Conservation (phyloP, 2,329 filamentous ascomycete genomes). For the Scedosporium dehoogii region DNA sequence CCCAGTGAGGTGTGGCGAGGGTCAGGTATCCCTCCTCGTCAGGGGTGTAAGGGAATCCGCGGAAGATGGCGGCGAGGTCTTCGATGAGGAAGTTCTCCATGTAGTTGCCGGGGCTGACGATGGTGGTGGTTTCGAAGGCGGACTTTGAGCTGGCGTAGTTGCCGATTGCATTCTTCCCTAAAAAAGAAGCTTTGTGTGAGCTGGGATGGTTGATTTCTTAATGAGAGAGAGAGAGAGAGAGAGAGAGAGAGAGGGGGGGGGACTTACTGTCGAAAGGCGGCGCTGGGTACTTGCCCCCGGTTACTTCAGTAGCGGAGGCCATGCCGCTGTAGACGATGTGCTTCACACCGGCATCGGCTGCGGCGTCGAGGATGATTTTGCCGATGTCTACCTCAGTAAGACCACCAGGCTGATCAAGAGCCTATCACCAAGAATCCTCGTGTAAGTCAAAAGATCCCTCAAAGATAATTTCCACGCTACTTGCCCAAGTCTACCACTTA, state of each 20-base stretch:
- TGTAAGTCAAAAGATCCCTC: too few species aligned
- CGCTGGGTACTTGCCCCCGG: conserved; percentile 20
- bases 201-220: neutral
- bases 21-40: conserved; percentile 26
- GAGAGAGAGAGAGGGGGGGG: neutral
- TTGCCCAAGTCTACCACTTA: conserved; percentile 8
- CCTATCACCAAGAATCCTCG: conserved; percentile 11
- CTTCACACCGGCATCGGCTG: conserved; percentile 20
- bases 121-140: conserved; percentile 23
- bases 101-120: conserved; percentile 30
- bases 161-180: conserved; percentile 28
- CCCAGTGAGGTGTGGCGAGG: conserved; percentile 26
- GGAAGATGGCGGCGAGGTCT: conserved; percentile 23
- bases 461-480: neutral
- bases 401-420: conserved; percentile 15
- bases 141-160: conserved; percentile 22
- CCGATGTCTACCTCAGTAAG: conserved; percentile 25
- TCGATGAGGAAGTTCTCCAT: conserved; percentile 28
- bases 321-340: conserved; percentile 27
- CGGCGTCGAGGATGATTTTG: conserved; percentile 22
- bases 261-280: conserved; percentile 23
- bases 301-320: conserved; percentile 20
- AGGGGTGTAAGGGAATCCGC: conserved; percentile 27
- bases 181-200: neutral
- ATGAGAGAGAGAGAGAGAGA: neutral